Evolutionary conservation across 306 rosid genomes (phyloP).

Genomic region (Amphicarpaea edgeworthii): DNA sequence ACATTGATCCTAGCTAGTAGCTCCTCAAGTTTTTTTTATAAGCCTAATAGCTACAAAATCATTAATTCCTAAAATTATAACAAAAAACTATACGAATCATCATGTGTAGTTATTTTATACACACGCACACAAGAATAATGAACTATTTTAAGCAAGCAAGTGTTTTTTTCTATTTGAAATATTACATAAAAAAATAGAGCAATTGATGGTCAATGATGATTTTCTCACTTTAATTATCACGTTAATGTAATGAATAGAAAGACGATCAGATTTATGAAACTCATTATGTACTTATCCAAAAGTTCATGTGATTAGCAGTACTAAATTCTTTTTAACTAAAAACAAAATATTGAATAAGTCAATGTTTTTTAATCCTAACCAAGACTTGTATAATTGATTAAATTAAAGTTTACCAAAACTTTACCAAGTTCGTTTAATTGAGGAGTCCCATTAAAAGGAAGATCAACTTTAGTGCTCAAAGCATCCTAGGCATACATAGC

Average conservation of each 20-base stretch:
- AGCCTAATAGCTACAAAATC: background rate
- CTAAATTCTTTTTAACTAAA: slow-evolving; percentile 14
- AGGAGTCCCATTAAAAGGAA: slow-evolving; percentile 42
- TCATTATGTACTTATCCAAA: slow-evolving; percentile 24
- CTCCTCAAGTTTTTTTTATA: background rate
- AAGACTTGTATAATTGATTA: slow-evolving; percentile 24
- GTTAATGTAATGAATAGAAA: slow-evolving; percentile 8
- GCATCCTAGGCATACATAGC: slow-evolving; percentile 52
- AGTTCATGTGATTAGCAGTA: slow-evolving; percentile 27
- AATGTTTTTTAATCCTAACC: background rate
- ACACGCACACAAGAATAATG: too few species aligned
- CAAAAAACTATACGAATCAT: background rate
- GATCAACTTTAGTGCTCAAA: slow-evolving; percentile 45
- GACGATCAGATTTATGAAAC: slow-evolving; percentile 24
- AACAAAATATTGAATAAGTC: background rate
- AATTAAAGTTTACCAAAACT: slow-evolving; percentile 41
- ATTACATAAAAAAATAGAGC: background rate
- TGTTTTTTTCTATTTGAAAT: slow-evolving; percentile 13
- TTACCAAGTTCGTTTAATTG: slow-evolving; percentile 18
- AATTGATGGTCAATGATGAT: slow-evolving; percentile 9
- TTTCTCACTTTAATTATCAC: too few species aligned
- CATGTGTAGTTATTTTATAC: background rate
- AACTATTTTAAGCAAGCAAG: background rate
- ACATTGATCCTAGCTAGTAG: background rate
- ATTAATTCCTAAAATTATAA: slow-evolving; percentile 9